Conservation (phyloP, 495 filamentous ascomycete species). For the Tetracladium marchalianum region DNA sequence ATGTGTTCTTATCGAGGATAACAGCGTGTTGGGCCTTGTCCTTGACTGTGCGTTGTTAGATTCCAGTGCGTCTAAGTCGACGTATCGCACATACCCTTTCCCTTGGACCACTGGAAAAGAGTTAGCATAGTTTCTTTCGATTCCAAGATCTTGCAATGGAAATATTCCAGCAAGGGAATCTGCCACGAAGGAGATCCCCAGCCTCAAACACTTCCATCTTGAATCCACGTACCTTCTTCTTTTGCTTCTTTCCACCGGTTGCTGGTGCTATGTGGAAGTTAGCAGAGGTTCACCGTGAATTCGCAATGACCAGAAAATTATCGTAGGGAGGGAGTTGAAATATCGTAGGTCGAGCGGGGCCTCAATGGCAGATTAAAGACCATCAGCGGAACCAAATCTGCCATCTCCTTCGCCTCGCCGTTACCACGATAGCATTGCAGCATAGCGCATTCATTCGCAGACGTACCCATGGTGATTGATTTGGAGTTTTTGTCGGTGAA, state of each 20-base stretch:
- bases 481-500: constrained; percentile 30
- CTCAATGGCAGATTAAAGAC: not conserved
- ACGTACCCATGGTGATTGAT: constrained; percentile 35
- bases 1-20: constrained; percentile 67
- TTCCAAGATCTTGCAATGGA: not conserved
- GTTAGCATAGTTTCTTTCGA: not conserved
- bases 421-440: not conserved
- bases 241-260: constrained; percentile 91
- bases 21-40: constrained; percentile 99
- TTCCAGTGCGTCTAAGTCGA: constrained; percentile 11
- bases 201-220: not conserved
- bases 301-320: constrained; percentile 7
- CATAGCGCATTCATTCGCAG: not conserved
- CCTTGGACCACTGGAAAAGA: constrained; percentile 88
- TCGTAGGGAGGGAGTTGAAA: constrained; percentile 11
- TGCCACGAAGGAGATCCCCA: not conserved
- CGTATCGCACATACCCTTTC: constrained; percentile 61
- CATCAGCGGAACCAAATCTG: not conserved
- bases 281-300: not conserved
- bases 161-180: not conserved
- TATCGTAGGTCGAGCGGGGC: too few species aligned
- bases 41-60: constrained; percentile 65
- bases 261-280: constrained; percentile 49
- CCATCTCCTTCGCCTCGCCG: not conserved
- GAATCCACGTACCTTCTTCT: constrained; percentile 50